phyloP scores from a whole-genome alignment of 1,284 basidiomycete genomes.

The Vanrija pseudolonga region DNA sequence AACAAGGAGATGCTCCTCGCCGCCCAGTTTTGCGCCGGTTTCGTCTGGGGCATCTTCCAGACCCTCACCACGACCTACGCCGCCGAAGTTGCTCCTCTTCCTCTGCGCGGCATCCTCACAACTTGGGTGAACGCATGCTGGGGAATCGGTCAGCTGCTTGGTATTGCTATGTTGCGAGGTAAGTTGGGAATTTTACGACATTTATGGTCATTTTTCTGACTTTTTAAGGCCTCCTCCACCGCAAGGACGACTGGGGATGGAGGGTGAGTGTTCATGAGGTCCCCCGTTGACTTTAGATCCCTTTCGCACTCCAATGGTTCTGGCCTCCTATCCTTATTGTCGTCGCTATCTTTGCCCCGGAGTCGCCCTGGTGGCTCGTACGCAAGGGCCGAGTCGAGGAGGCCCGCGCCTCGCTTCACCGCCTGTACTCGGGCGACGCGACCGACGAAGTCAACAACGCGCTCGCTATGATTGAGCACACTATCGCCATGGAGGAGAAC shows the following conservation, averaged over 20 bases:
- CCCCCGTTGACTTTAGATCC: background rate
- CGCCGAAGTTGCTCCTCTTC: conserved; percentile 44
- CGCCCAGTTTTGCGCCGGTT: conserved; percentile 38
- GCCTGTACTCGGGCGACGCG: conserved; percentile 6
- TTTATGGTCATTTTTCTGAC: too few species aligned
- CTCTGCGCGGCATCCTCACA: conserved; percentile 45
- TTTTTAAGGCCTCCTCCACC: background rate
- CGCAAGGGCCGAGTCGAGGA: conserved; percentile 31
- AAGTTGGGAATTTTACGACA: conserved; percentile 3
- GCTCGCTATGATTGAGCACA: conserved; percentile 17
- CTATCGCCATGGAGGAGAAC: conserved; percentile 21
- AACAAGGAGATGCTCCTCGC: conserved; percentile 32
- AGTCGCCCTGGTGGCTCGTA: conserved; percentile 36
- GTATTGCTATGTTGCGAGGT: conserved; percentile 40
- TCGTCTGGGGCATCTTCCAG: conserved; percentile 40
- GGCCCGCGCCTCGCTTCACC: conserved; percentile 22
- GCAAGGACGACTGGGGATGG: background rate
- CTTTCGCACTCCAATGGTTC: conserved; percentile 32
- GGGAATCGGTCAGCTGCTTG: conserved; percentile 44
- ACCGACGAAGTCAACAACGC: too few species aligned
- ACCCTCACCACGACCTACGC: conserved; percentile 22
- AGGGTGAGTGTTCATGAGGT: background rate
- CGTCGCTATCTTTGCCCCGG: conserved; percentile 28
- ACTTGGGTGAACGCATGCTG: conserved; percentile 46
- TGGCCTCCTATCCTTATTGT: conserved; percentile 38